Conservation (phyloP, 352 stramenopile species). For the Pythium coloratum region DNA sequence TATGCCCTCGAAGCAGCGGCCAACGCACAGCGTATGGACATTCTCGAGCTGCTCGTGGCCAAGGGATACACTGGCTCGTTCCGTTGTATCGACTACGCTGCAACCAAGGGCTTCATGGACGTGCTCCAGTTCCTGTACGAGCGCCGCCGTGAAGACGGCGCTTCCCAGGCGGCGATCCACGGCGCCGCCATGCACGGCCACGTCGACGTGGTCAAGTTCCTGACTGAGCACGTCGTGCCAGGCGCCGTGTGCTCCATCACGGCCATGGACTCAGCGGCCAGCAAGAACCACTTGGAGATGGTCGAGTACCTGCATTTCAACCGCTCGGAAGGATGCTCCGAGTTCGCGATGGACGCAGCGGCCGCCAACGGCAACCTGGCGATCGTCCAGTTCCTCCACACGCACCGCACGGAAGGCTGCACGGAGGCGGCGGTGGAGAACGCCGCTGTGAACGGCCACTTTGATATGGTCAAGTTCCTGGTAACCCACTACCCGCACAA, state of each 20-base stretch:
- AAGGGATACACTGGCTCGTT: slow-evolving; percentile 5
- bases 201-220: slow-evolving; percentile 21
- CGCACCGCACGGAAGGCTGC: slow-evolving; percentile 19
- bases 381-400: slow-evolving; percentile 16
- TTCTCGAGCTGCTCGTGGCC: slow-evolving; percentile 17
- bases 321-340: slow-evolving; percentile 31
- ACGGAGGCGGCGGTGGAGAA: slow-evolving; percentile 22
- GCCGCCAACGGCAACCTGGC: slow-evolving; percentile 19
- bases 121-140: slow-evolving; percentile 23
- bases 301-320: slow-evolving; percentile 38
- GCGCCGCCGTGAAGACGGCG: slow-evolving; percentile 5
- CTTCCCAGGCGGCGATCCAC: slow-evolving; percentile 16
- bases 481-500: slow-evolving; percentile 29
- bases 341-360: slow-evolving; percentile 34
- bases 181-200: slow-evolving; percentile 17
- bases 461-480: slow-evolving; percentile 41
- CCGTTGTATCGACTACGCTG: slow-evolving; percentile 32
- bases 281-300: slow-evolving; percentile 25
- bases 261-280: slow-evolving; percentile 39
- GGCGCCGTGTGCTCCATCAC: slow-evolving; percentile 32
- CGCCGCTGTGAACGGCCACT: slow-evolving; percentile 36
- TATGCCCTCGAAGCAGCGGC: slow-evolving; percentile 17
- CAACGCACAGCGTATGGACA: slow-evolving; percentile 4
- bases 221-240: slow-evolving; percentile 26
- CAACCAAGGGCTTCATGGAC: slow-evolving; percentile 31